These are phyloP conservation scores for Sanghuangporus sanghuang DNA, from an alignment of 1,284 basidiomycete species.

Conservation along the genomic window DNA sequence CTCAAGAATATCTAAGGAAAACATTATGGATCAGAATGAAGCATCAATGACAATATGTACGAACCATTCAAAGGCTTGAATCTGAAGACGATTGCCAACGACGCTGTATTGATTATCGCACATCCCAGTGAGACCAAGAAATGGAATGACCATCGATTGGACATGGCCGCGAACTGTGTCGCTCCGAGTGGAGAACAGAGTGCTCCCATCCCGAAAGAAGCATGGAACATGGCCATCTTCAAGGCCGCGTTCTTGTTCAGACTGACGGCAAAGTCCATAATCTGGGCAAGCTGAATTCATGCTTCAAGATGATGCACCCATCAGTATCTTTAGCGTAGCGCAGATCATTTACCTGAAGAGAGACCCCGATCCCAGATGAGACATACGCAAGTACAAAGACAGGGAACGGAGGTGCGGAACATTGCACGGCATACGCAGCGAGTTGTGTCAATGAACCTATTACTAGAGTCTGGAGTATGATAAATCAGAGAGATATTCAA, in stretches of 20 bases:
- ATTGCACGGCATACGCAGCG: conserved; percentile 32
- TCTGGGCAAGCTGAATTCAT: conserved; percentile 42
- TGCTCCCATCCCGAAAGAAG: conserved; percentile 51
- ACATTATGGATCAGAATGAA: not conserved
- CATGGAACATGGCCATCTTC: conserved; percentile 53
- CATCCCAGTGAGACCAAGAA: conserved; percentile 58
- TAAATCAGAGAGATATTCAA: not conserved
- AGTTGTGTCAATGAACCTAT: conserved; percentile 25
- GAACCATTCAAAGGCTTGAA: conserved; percentile 51
- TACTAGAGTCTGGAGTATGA: not conserved
- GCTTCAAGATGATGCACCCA: not conserved
- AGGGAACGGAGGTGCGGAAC: conserved; percentile 35
- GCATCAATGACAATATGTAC: not conserved
- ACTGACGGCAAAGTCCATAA: conserved; percentile 49
- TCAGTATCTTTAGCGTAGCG: not conserved
- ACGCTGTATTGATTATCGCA: conserved; percentile 39
- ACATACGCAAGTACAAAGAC: conserved; percentile 25
- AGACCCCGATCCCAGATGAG: conserved; percentile 18
- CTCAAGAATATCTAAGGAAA: not conserved
- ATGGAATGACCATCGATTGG: conserved; percentile 53
- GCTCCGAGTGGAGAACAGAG: conserved; percentile 54
- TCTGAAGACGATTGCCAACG: conserved; percentile 46
- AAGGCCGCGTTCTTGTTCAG: conserved; percentile 35
- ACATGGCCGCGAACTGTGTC: conserved; percentile 52
- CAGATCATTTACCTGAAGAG: conserved; percentile 18